Evolutionary conservation across 805 yeast genomes (phyloP).

Genomic region (Metschnikowia gelsemii): DNA sequence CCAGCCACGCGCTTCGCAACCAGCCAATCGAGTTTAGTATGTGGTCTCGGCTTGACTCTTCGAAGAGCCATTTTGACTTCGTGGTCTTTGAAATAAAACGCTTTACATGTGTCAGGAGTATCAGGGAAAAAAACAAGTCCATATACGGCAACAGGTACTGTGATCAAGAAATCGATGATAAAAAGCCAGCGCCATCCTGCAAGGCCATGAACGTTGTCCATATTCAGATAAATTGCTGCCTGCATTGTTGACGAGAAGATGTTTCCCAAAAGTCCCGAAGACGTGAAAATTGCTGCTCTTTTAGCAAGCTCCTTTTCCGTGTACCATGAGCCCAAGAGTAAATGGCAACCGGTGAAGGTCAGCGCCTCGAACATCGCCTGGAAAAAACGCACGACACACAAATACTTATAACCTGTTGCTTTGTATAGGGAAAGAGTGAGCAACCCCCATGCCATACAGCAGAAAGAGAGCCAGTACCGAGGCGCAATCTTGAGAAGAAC

Average conservation of each 20-base stretch:
- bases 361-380: conserved; percentile 61
- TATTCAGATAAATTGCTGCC: conserved; percentile 47
- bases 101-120: conserved; percentile 42
- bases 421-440: conserved; percentile 52
- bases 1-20: conserved; percentile 40
- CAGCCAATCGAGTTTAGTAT: conserved; percentile 21
- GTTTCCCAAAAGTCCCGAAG: conserved; percentile 54
- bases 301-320: conserved; percentile 49
- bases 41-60: conserved; percentile 11
- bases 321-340: conserved; percentile 54
- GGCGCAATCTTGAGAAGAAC: conserved; percentile 54
- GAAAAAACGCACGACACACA: conserved; percentile 58
- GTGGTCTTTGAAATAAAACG: conserved; percentile 39
- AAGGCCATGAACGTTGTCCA: conserved; percentile 44
- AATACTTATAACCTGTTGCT: conserved; percentile 46
- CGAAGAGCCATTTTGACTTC: conserved; percentile 13
- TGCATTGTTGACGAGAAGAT: conserved; percentile 57
- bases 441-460: conserved; percentile 57
- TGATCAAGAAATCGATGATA: conserved; percentile 59
- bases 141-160: conserved; percentile 51
- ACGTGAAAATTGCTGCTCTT: conserved; percentile 54
- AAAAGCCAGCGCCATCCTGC: conserved; percentile 67
- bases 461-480: conserved; percentile 52
- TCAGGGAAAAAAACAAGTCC: conserved; percentile 56
- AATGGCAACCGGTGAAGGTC: conserved; percentile 55